Base-by-base conservation (phyloP, 495 filamentous ascomycete species). In the Cladorrhinum samala region DNA sequence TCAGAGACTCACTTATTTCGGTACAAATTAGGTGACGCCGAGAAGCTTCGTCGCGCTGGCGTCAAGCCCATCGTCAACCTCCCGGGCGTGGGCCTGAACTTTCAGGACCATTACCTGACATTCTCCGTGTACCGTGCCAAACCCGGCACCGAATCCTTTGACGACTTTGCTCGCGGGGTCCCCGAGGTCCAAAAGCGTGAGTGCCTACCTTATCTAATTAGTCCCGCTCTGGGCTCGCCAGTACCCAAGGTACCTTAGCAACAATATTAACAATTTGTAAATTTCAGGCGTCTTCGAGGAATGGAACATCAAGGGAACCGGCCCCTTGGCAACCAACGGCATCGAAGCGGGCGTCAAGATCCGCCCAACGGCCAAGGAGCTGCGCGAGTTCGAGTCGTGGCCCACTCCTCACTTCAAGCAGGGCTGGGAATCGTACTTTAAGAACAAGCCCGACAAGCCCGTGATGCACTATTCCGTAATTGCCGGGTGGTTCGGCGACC, bases 341-440 rank as follows among this genome's bases (percentile, higher is more conserved):
- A 91, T 93, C 59, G 87, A 93, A 9, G 86, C 87, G 14, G 87
- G 87, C 33, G 88, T 89, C 45, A 91, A 93, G 66, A 77, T 90
- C 54, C 77, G 88, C 6, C 87, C 87, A 0, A 88, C 79, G 0
- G 77, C 83, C 60, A 62, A 83, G 20, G 88, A 93, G 57, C 70
- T 91, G 13, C 75, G 77, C 40, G 75, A 84, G 63, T 83, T 90
- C 65, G 81, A 80, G 45, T 70, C 64, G 5, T 85, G 82, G 78
- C 83, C 83, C 0, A 83, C 79, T 19, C 80, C 81, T 2, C 79
- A 86, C 27, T 91, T 91, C 65, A 72, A 72, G 19, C 64, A 71
- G 9, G 87, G 86, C 8, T 91, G 86, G 84, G 82, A 91, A 52
- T 81, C 77, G 21, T 90, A 91, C 72, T 93, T 91, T 70, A 88